Evolutionary conservation across 2,329 filamentous ascomycete species (phyloP), one percentile per base, ranked within the genome.

Genomic region (Diaporthe citri): DNA sequence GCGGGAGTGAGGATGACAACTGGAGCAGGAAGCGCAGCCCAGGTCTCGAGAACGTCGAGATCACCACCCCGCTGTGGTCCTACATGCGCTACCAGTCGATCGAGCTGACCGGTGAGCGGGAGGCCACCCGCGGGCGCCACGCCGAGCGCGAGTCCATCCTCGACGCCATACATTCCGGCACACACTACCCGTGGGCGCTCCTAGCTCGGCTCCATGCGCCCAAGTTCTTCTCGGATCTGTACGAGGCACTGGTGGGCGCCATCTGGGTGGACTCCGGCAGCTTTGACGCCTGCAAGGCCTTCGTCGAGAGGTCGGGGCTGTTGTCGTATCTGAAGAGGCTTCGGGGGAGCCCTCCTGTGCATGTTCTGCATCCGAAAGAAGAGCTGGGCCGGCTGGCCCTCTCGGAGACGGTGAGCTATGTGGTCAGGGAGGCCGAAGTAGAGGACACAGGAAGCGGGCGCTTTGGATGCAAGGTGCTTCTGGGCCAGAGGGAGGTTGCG

Each of bases 171-270:
- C 66, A 83, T 0, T 64, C 82, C 0, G 89, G 89, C 0, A 76
- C 77, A 0, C 82, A 85, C 22, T 97, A 96, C 80, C 97, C 96
- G 0, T 98, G 96, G 96, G 86, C 90, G 1, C 83, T 91, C 0
- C 89, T 98, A 0, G 87, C 91, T 0, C 87, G 89, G 0, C 85
- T 97, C 0, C 87, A 88, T 20, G 88, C 92, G 0, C 90, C 90
- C 22, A 98, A 98, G 80, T 94, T 94, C 82, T 93, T 93, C 83
- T 96, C 93, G 0, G 96, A 98, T 82, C 84, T 98, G 10, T 87
- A 98, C 13, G 96, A 98, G 84, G 90, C 91, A 43, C 82, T 97
- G 0, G 83, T 98, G 0, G 96, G 94, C 0, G 96, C 95, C 0
- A 88, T 98, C 0, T 98, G 94, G 87, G 86, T 98, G 28, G 97